phyloP scores from a whole-genome alignment of 2,329 filamentous ascomycete species.

The Hymenoscyphus salicellus region DNA sequence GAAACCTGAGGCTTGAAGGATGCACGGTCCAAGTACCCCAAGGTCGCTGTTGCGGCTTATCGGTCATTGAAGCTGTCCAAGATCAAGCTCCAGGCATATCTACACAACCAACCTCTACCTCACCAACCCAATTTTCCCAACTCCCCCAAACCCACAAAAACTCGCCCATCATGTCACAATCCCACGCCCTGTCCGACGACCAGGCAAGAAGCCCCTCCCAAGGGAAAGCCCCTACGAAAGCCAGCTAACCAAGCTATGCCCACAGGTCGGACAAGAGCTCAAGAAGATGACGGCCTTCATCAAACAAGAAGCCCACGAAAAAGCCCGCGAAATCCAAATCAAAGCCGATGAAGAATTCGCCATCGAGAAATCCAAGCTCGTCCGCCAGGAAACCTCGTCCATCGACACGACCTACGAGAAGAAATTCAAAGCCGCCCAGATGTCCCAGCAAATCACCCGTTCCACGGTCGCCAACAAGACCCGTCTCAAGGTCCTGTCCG shows the following conservation, averaged over 20 bases:
- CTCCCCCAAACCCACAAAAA: constrained; percentile 19
- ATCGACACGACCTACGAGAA: constrained; percentile 95
- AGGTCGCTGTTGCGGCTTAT: not conserved
- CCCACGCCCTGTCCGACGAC: constrained; percentile 94
- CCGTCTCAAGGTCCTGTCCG: constrained; percentile 79
- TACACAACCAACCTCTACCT: not conserved
- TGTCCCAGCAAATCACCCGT: constrained; percentile 97
- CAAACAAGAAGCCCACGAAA: constrained; percentile 95
- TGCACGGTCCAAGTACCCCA: not conserved
- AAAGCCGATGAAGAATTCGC: constrained; percentile 99
- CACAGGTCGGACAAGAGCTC: constrained; percentile 91
- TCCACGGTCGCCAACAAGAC: constrained; percentile 97
- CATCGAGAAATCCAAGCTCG: constrained; percentile 98
- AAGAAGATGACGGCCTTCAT: constrained; percentile 99
- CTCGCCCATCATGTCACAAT: constrained; percentile 75
- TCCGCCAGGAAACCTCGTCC: constrained; percentile 87
- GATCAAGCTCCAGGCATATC: not conserved
- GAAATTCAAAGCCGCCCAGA: constrained; percentile 98
- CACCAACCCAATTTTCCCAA: constrained; percentile 14
- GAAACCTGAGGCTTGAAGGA: not conserved
- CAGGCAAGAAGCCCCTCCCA: constrained; percentile 58
- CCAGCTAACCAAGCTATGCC: constrained; percentile 15
- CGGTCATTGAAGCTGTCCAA: constrained; percentile 3
- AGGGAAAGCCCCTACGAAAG: not conserved
- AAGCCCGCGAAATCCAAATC: constrained; percentile 94